Base-by-base conservation (phyloP, 176 grass and related monocot genomes). In the Eleusine coracana region DNA sequence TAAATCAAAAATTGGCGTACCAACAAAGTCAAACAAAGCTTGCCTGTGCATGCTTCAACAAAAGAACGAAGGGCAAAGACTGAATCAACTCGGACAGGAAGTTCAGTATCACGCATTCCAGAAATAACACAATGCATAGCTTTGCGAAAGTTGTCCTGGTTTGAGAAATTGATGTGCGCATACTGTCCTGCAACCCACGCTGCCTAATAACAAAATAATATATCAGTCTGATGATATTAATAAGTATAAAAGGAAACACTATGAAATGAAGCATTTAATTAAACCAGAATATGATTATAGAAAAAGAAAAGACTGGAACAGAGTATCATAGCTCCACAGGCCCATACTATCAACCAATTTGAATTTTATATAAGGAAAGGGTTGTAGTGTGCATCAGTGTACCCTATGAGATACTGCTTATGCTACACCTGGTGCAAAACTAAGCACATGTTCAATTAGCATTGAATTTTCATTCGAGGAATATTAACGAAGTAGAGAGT, bases 1-100 rank as follows among this genome's bases (percentile, higher is more conserved):
- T 4, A 46, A 25, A 77, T 59, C 10, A 28, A 68, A 38, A 83
- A 73, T 23, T 72, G 37, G 65, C 21, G 36, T 55, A 34, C 69
- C 20, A 34, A 82, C 8, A 70, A 58, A 60, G 55, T 49, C 50
- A 81, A 21, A 79, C 46, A 86, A 75, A 73, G 67, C 60, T 77
- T 88, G 40, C 95, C 92, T 89, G 94, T 87, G 83, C 92, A 97
- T 88, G 95, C 92, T 89, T 97, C 95, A 87, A 97, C 83, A 10
- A 97, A 97, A 79, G 92, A 94, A 85, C 95, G 95, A 64, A 97
- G 86, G 76, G 95, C 95, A 91, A 97, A 97, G 36, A 97, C 95
- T 80, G 95, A 97, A 88, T 97, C 92, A 69, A 97, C 95, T 46
- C 92, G 82, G 74, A 97, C 95, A 61, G 95, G 95, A 87, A 97